Percentiles rank a stretch among this genome's conserved stretches.
These are phyloP conservation scores for Candida qinlingensis DNA, from an alignment of 805 yeast species.

Conservation along the genomic window DNA sequence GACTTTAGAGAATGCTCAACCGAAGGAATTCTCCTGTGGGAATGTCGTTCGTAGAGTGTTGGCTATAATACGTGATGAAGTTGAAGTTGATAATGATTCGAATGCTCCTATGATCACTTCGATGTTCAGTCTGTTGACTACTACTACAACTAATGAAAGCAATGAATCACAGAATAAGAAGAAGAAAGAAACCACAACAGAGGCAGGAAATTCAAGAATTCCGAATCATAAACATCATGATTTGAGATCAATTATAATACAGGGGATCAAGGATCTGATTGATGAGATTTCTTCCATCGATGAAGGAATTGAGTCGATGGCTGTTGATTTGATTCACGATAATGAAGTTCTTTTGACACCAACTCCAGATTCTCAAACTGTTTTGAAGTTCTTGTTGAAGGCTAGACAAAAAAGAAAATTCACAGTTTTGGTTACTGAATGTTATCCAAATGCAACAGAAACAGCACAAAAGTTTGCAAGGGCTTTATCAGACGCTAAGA, in stretches of 20 bases:
- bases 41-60: conserved; percentile 87
- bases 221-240: conserved; percentile 39
- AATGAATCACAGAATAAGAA: conserved; percentile 1
- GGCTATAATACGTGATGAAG: conserved; percentile 82
- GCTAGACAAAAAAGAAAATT: conserved; percentile 89
- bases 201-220: conserved; percentile 16
- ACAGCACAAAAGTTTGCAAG: conserved; percentile 76
- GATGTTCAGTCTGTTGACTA: conserved; percentile 81
- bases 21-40: conserved; percentile 84
- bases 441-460: conserved; percentile 82
- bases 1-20: conserved; percentile 71
- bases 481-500: conserved; percentile 74
- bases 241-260: conserved; percentile 78
- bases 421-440: conserved; percentile 87
- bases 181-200: conserved; percentile 2
- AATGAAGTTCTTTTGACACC: conserved; percentile 83
- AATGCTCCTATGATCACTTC: conserved; percentile 60
- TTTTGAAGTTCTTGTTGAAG: conserved; percentile 75
- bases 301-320: conserved; percentile 86
- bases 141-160: conserved; percentile 26
- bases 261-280: conserved; percentile 85
- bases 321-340: conserved; percentile 91
- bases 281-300: conserved; percentile 88
- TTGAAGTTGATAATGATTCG: conserved; percentile 28
- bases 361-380: conserved; percentile 91